Conservation (phyloP, 75 land plant genomes). For the Larix kaempferi region DNA sequence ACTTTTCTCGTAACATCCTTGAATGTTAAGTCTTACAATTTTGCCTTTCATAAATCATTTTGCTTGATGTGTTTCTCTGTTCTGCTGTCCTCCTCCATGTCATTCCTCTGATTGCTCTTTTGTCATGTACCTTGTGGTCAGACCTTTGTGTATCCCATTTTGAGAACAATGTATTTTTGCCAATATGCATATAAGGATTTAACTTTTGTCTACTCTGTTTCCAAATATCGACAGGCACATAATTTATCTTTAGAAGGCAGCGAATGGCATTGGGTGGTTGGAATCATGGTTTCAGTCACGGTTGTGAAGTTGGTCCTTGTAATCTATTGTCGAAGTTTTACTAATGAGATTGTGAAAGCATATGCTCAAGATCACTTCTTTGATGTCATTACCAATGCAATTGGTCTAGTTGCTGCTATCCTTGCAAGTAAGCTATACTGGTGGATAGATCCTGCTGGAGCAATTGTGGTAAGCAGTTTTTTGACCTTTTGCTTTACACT, state of each 20-base stretch:
- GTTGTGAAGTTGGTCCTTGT: slow-evolving; percentile 57
- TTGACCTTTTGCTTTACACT: no score
- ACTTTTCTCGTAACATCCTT: no score
- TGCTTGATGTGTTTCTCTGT: no score
- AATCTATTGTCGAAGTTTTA: slow-evolving; percentile 70
- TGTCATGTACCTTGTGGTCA: neutral
- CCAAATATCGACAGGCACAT: slow-evolving; percentile 23
- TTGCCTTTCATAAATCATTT: no score
- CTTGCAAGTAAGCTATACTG: slow-evolving; percentile 21
- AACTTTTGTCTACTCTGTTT: no score
- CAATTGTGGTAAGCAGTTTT: slow-evolving; percentile 21
- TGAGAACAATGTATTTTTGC: no score
- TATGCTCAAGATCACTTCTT: slow-evolving; percentile 39
- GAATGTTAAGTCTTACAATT: no score
- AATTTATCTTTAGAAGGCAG: slow-evolving; percentile 30
- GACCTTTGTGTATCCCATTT: neutral
- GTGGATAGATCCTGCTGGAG: slow-evolving; percentile 45
- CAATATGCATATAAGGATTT: no score
- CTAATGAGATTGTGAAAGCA: slow-evolving; percentile 75
- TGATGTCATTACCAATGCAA: slow-evolving; percentile 70
- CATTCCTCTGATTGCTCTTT: neutral
- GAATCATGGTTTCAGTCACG: slow-evolving; percentile 75
- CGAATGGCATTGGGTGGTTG: slow-evolving; percentile 61
- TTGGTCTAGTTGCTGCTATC: slow-evolving; percentile 77
- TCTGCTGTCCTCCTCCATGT: neutral